Evolutionary conservation across 2,329 filamentous ascomycete genomes (phyloP), one percentile per base, ranked within the genome.

Genomic region (Colletotrichum salicis): DNA sequence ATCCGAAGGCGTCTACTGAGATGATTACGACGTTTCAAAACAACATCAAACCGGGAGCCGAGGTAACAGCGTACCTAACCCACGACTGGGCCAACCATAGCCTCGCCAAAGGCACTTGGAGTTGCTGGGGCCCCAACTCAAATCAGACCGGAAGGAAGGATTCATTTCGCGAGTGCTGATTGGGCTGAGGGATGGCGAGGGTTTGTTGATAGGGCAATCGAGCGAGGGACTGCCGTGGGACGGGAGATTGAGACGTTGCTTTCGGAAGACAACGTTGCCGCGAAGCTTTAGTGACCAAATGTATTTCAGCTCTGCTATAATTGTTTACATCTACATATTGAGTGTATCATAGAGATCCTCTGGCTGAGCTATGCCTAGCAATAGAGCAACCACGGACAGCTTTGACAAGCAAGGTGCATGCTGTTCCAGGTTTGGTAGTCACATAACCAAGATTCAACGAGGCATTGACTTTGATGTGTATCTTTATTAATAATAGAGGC

Each of bases 401-500:
- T 10, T n/a, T n/a, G 8, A 4, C n/a, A 10, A 22, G 19, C 19
- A 48, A 19, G 0, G 19, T 48, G 41, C 8, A 19, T 19, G 19
- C 4, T 48, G 7, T n/a, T 22, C 1, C 19, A 48, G 41, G 8
- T n/a, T n/a, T 10, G 3, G 11, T 3, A 48, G 41, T 48, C 8
- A 22, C 19, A 10, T 48, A 7, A 2, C 8, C 41, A 48, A n/a
- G 41, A 4, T 10, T 19, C 19, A 48, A 22, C 8, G n/a, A 22
- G 27, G 22, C 45, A 4, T n/a, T 52, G 59, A 24, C 27, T 31
- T 62, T 60, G 33, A 48, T 56, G 51, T 56, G 29, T 51, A 57
- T 56, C 31, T 71, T 13, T 70, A 72, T 70, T 72, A 70, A 60
- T 35, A 71, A 56, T 48, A 64, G 70, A 70, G 65, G 59, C 31